phyloP scores from a whole-genome alignment of 2,329 filamentous ascomycete genomes.

The Macrophomina phaseolina region DNA sequence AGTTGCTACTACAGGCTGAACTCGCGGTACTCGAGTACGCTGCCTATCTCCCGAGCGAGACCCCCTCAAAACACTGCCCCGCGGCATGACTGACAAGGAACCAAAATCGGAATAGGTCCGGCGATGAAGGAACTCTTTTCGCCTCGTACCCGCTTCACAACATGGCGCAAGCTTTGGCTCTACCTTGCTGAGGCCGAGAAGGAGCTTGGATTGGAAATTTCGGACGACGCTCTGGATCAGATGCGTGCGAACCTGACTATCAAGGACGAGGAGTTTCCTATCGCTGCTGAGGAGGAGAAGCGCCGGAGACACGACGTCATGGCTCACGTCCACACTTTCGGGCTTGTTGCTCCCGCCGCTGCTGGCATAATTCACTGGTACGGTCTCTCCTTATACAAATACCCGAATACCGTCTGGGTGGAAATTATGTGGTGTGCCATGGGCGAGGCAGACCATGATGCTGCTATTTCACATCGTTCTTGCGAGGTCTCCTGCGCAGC shows the following conservation, averaged over 20 bases:
- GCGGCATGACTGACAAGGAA: constrained; percentile 10
- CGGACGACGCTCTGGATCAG: constrained; percentile 62
- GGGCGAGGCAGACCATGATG: not conserved
- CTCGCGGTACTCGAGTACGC: constrained; percentile 29
- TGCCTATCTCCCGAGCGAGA: not conserved
- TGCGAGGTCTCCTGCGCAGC: too few species aligned
- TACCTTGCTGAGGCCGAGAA: constrained; percentile 82
- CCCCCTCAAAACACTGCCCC: not conserved
- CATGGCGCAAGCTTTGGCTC: constrained; percentile 86
- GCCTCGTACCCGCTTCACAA: constrained; percentile 73
- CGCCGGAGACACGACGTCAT: constrained; percentile 66
- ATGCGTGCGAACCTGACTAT: constrained; percentile 53
- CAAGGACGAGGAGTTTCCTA: constrained; percentile 55
- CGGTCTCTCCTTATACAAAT: not conserved
- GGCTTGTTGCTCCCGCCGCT: constrained; percentile 73
- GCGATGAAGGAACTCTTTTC: constrained; percentile 73
- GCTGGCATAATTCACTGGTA: constrained; percentile 80
- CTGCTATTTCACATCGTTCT: too few species aligned
- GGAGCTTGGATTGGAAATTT: constrained; percentile 79
- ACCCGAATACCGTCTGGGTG: too few species aligned
- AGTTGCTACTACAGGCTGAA: constrained; percentile 14
- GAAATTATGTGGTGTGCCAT: too few species aligned
- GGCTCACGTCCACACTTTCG: constrained; percentile 75
- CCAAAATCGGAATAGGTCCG: constrained; percentile 13
- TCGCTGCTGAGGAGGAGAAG: constrained; percentile 57